Base-by-base conservation (phyloP, 2,329 filamentous ascomycete species). In the Cercospora sp. region DNA sequence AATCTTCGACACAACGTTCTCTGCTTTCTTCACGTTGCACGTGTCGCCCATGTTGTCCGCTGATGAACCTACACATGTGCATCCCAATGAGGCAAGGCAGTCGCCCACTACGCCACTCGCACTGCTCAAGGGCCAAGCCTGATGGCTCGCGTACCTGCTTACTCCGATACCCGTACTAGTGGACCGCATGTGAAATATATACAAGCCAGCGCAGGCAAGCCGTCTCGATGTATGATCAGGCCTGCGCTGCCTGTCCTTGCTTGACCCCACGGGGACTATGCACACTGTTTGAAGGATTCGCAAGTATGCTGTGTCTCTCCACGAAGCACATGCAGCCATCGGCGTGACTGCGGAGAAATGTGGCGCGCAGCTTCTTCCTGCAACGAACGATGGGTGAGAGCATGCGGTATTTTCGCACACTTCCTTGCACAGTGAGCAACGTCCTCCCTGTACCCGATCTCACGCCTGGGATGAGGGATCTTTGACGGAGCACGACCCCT, bases 311-410 rank as follows among this genome's bases (percentile, higher is more conserved):
- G 12, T 28, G 53, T 34, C 53, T 58, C 53, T 58, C 53, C 53
- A n/a, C 53, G n/a, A 58, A 58, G 26, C 16, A 58, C 16, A 58
- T 58, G 53, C 53, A 58, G 53, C 53, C 53, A 21, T 28, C 53
- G 53, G 53, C 53, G 53, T 58, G n/a, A 58, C 53, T 58, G 53
- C 53, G 53, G 53, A 26, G 53, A 58, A 9, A 32, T 58, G 53
- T 58, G 53, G 53, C 53, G 53, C 24, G n/a, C 53, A 58, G 53
- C 53, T 58, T 58, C 53, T 58, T n/a, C 21, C 53, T n/a, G 53
- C 53, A 2, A 58, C 26, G 16, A 26, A 34, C 26, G 53, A 30
- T 24, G 21, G 53, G 53, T 32, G 53, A 32, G 37, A 43, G 37
- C 37, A n/a, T 18, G 53, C 53, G 45, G 53, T 57, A 18, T 34